phyloP scores from a whole-genome alignment of 2,329 filamentous ascomycete genomes.

The Fonsecaea multimorphosa region DNA sequence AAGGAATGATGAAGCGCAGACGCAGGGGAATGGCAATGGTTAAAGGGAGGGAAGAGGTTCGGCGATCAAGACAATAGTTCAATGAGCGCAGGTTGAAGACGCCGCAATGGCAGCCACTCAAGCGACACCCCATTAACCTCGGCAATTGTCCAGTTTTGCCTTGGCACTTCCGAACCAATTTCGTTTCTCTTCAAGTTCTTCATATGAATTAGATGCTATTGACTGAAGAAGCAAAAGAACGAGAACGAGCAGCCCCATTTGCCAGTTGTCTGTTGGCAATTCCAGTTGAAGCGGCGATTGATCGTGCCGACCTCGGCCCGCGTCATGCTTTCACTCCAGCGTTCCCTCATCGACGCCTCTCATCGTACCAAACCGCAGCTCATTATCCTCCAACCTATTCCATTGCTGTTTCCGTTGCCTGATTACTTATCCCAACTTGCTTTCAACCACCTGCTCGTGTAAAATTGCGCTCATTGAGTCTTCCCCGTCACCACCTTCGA shows the following conservation, averaged over 20 bases:
- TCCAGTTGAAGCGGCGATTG: neutral
- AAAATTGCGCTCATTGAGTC: conserved; percentile 15
- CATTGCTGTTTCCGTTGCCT: neutral
- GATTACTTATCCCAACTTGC: neutral
- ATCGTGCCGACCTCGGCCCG: neutral
- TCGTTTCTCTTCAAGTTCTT: too few relatives aligned
- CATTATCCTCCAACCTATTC: neutral
- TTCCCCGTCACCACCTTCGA: conserved; percentile 31
- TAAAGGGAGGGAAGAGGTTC: conserved; percentile 3
- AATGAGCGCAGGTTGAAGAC: neutral
- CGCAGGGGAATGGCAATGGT: neutral
- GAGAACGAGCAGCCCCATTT: too few relatives aligned
- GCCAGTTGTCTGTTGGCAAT: neutral
- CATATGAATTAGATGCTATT: too few relatives aligned
- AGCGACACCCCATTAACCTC: conserved; percentile 12
- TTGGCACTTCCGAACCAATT: neutral
- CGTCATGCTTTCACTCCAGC: neutral
- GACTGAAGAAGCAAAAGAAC: neutral
- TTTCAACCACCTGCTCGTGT: neutral
- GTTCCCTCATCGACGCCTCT: neutral
- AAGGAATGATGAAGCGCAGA: conserved; percentile 9
- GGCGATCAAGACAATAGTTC: conserved; percentile 7
- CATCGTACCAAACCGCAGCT: neutral
- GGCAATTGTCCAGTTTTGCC: conserved; percentile 11
- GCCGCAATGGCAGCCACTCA: conserved; percentile 5